Evolutionary conservation across 805 yeast genomes (phyloP).

Genomic region (Kuraishia borneana): DNA sequence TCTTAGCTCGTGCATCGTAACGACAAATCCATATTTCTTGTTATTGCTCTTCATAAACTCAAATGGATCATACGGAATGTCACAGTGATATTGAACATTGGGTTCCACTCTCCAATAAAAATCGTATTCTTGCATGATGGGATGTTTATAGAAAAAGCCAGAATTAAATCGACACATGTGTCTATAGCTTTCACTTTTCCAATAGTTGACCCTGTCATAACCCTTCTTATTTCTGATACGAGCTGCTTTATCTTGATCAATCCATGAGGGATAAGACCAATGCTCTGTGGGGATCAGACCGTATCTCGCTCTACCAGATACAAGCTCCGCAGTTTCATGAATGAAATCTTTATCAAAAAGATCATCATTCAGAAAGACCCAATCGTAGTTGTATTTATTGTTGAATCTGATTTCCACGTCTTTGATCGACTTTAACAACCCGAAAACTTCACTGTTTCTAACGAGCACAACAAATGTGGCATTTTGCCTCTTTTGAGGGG

Average conservation of each 20-base stretch:
- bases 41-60: slow-evolving; percentile 32
- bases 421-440: slow-evolving; percentile 23
- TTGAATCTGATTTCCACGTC: slow-evolving; percentile 27
- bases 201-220: slow-evolving; percentile 35
- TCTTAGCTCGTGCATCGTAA: slow-evolving; percentile 35
- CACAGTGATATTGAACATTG: slow-evolving; percentile 35
- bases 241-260: slow-evolving; percentile 24
- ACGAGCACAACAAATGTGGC: slow-evolving; percentile 50
- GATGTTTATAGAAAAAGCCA: slow-evolving; percentile 43
- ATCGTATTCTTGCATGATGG: slow-evolving; percentile 30
- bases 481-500: slow-evolving; percentile 25
- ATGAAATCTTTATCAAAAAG: slow-evolving; percentile 30
- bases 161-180: slow-evolving; percentile 49
- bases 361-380: slow-evolving; percentile 35
- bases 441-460: slow-evolving; percentile 24
- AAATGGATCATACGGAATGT: slow-evolving; percentile 40
- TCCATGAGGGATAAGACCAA: slow-evolving; percentile 36
- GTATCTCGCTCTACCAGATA: slow-evolving; percentile 31
- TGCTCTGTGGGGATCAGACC: slow-evolving; percentile 29
- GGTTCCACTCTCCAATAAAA: slow-evolving; percentile 56
- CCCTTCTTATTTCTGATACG: slow-evolving; percentile 14
- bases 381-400: slow-evolving; percentile 25
- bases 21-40: slow-evolving; percentile 38
- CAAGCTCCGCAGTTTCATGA: slow-evolving; percentile 14
- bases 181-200: slow-evolving; percentile 48